phyloP scores from a whole-genome alignment of 2,329 filamentous ascomycete genomes.

The Cercospora zeina region DNA sequence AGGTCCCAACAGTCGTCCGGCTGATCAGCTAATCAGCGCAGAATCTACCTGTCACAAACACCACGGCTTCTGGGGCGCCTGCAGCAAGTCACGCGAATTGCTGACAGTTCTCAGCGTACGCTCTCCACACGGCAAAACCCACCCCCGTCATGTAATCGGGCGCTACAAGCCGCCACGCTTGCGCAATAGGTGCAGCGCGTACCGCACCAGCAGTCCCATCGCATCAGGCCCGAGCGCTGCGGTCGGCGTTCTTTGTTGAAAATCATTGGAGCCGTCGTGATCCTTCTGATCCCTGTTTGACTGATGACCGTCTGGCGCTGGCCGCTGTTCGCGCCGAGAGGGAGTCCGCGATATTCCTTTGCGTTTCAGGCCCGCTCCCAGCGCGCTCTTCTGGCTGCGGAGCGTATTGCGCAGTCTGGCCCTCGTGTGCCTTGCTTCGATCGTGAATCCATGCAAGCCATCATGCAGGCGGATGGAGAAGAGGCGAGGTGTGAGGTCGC shows the following conservation, averaged over 20 bases:
- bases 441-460: slow-evolving; percentile 34
- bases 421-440: slow-evolving; percentile 34
- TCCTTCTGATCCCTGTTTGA: slow-evolving; percentile 18
- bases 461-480: slow-evolving; percentile 28
- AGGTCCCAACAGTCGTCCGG: slow-evolving; percentile 31
- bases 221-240: slow-evolving; percentile 19
- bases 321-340: slow-evolving; percentile 25
- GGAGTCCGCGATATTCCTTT: slow-evolving; percentile 16
- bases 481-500: slow-evolving; percentile 17
- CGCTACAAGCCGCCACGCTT: slow-evolving; percentile 32
- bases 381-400: slow-evolving; percentile 21
- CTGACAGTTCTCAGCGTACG: slow-evolving; percentile 34
- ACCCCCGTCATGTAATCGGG: slow-evolving; percentile 18
- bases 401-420: slow-evolving; percentile 27
- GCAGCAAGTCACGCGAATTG: slow-evolving; percentile 37
- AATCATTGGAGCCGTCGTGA: slow-evolving; percentile 17
- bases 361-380: slow-evolving; percentile 24
- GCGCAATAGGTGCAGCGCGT: slow-evolving; percentile 35
- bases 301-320: slow-evolving; percentile 11
- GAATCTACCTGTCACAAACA: slow-evolving; percentile 38
- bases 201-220: slow-evolving; percentile 23
- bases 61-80: slow-evolving; percentile 28
- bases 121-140: slow-evolving; percentile 14
- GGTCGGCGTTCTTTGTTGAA: slow-evolving; percentile 19
- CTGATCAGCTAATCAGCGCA: slow-evolving; percentile 25